Conservation (phyloP, 2,329 filamentous ascomycete species). For the Westerdykella aurantiaca region DNA sequence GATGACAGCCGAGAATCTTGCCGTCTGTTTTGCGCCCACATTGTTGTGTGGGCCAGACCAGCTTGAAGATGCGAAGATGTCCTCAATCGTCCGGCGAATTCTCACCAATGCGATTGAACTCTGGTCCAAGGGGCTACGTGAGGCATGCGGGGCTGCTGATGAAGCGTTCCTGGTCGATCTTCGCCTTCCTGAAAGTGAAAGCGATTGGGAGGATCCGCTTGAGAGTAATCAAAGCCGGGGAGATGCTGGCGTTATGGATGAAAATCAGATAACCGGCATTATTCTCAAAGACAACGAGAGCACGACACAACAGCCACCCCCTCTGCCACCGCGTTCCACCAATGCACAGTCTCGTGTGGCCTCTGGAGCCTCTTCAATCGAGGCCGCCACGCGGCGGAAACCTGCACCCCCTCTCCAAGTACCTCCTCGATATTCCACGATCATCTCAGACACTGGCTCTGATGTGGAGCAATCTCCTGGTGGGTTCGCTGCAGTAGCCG, state of each 20-base stretch:
- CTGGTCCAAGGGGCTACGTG: constrained; percentile 41
- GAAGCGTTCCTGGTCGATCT: constrained; percentile 38
- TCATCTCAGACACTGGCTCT: constrained; percentile 36
- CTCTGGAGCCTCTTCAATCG: constrained; percentile 20
- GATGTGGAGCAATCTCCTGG: constrained; percentile 36
- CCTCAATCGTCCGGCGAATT: constrained; percentile 46
- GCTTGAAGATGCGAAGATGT: constrained; percentile 51
- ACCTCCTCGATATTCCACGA: constrained; percentile 42
- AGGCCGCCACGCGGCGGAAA: constrained; percentile 34
- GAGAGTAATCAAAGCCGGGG: constrained; percentile 22
- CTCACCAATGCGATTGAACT: constrained; percentile 44
- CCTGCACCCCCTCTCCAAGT: constrained; percentile 38
- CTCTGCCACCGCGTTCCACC: constrained; percentile 36
- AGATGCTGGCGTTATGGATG: constrained; percentile 23
- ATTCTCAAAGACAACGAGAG: constrained; percentile 41
- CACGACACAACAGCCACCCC: constrained; percentile 21
- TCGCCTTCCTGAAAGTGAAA: constrained; percentile 34
- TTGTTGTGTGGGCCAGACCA: constrained; percentile 50
- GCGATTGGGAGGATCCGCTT: constrained; percentile 47
- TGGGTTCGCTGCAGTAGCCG: constrained; percentile 35
- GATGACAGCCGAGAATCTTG: constrained; percentile 51
- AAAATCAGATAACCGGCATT: constrained; percentile 39
- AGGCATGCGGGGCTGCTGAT: constrained; percentile 37
- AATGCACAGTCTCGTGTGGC: constrained; percentile 6
- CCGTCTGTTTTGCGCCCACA: constrained; percentile 51